phyloP scores from a whole-genome alignment of 2,329 filamentous ascomycete species.

The Aspergillus melleus region DNA sequence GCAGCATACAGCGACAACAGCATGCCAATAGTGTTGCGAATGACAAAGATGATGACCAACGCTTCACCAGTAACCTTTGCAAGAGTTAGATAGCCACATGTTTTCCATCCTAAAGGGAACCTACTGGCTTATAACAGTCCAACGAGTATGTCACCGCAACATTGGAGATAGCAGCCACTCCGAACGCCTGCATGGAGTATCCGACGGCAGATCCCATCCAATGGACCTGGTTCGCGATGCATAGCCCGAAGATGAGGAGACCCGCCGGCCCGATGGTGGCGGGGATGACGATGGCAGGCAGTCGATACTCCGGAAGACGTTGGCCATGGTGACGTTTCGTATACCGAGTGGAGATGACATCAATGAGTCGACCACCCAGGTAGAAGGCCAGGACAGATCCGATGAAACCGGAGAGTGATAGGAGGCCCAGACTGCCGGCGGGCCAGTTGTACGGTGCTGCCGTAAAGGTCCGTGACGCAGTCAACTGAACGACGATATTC shows the following conservation, averaged over 20 bases:
- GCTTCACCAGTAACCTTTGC: slow-evolving; percentile 26
- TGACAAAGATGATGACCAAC: slow-evolving; percentile 28
- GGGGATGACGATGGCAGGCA: slow-evolving; percentile 28
- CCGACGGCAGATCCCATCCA: slow-evolving; percentile 28
- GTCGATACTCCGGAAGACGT: slow-evolving; percentile 27
- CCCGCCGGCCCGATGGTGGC: slow-evolving; percentile 25
- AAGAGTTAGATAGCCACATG: background rate
- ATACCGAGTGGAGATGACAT: slow-evolving; percentile 27
- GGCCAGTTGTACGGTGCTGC: slow-evolving; percentile 28
- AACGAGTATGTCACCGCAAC: slow-evolving; percentile 28
- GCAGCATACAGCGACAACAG: slow-evolving; percentile 25
- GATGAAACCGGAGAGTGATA: slow-evolving; percentile 28
- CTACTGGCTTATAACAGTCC: slow-evolving; percentile 26
- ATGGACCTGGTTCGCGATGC: slow-evolving; percentile 22
- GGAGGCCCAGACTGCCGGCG: slow-evolving; percentile 23
- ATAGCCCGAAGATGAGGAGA: slow-evolving; percentile 27
- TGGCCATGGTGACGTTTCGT: slow-evolving; percentile 22
- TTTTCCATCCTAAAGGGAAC: background rate
- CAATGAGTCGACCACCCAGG: slow-evolving; percentile 28
- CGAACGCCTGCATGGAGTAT: slow-evolving; percentile 29
- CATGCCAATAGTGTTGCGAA: slow-evolving; percentile 30
- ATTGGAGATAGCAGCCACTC: slow-evolving; percentile 28
- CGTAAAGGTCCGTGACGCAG: slow-evolving; percentile 27
- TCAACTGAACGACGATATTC: slow-evolving; percentile 33
- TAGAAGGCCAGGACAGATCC: slow-evolving; percentile 28